Evolutionary conservation across 495 filamentous ascomycete genomes (phyloP).

Genomic region (Penicillium longicatenatum): DNA sequence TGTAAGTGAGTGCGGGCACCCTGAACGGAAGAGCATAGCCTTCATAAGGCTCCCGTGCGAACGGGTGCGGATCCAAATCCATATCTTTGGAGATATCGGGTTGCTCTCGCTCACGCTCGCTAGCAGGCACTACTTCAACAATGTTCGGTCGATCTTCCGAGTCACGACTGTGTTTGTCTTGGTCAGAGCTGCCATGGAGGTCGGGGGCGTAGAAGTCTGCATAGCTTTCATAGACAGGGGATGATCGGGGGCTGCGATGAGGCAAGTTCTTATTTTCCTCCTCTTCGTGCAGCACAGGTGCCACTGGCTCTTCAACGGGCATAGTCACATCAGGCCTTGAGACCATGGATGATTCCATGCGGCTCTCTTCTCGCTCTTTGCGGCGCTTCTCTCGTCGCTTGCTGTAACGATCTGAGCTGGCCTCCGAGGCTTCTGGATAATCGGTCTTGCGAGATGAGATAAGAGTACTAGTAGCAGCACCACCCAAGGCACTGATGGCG

Average conservation of each 20-base stretch:
- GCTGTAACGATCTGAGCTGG: constrained; percentile 31
- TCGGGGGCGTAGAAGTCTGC: constrained; percentile 46
- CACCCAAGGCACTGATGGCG: constrained; percentile 51
- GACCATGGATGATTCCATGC: constrained; percentile 25
- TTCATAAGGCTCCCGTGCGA: constrained; percentile 33
- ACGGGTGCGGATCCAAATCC: constrained; percentile 12
- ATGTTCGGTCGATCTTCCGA: constrained; percentile 32
- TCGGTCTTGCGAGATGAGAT: constrained; percentile 37
- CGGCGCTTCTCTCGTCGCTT: constrained; percentile 42
- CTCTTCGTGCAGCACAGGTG: constrained; percentile 9
- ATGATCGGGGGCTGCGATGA: constrained; percentile 26
- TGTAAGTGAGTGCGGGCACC: constrained; percentile 49
- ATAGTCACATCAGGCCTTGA: constrained; percentile 18
- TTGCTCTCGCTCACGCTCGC: constrained; percentile 19
- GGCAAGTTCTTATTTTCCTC: constrained; percentile 28
- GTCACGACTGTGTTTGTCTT: constrained; percentile 17
- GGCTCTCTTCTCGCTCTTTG: constrained; percentile 37
- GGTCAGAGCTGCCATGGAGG: constrained; percentile 33
- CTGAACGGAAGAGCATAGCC: constrained; percentile 46
- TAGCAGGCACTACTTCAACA: constrained; percentile 37
- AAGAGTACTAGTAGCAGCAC: constrained; percentile 42
- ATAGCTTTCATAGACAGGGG: constrained; percentile 44
- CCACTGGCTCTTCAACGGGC: constrained; percentile 16
- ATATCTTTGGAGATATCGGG: constrained; percentile 7
- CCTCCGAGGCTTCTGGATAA: constrained; percentile 40